Evolutionary conservation across 371 early-diverging fungal genomes (phyloP), one percentile per base, ranked within the genome.

Genomic region (Sporodiniella umbellata): DNA sequence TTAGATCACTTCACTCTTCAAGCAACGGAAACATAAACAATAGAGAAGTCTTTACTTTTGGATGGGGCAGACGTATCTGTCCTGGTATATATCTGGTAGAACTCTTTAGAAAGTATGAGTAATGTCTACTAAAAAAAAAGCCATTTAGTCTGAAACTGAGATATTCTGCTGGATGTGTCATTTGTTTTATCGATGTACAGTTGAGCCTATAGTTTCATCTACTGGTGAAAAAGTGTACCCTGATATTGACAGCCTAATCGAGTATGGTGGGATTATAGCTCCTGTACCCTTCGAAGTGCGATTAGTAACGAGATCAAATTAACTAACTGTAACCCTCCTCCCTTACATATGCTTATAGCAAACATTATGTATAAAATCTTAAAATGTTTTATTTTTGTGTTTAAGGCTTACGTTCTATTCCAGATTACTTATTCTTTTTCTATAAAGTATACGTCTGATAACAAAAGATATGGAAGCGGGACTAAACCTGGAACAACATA

Each of bases 41-140:
- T 10, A 35, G 61, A 6, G 53, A 55, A 39, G 43, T 47, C 12
- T 60, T 47, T 51, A 48, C 42, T 14, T 60, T 60, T 56, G 56
- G 61, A 1, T 60, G 56, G 56, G 61, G 56, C 37, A 47, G 58
- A 43, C 52, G 52, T 33, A 24, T 52, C 25, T 52, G 52, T 24
- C 52, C 52, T 15, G 52, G 52, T 25, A 52, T 44, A 18, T 33
- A 52, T 7, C 12, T 52, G 52, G 52, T 52, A 44, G n/a, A 52
- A 23, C 31, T 28, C 10, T 28, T 28, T 28, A 7, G 4, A 7
- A 7, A 7, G 4, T 28, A 7, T 28, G 10, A 4, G 4, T 28
- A 15, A 40, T 22, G 23, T 19, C 14, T 35, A n/a, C 15, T 14
- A n/a, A 35, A 35, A n/a, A n/a, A n/a, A n/a, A n/a, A n/a, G n/a